Evolutionary conservation across 2,329 filamentous ascomycete species (phyloP).

Genomic region (Dactylonectria estremocensis): DNA sequence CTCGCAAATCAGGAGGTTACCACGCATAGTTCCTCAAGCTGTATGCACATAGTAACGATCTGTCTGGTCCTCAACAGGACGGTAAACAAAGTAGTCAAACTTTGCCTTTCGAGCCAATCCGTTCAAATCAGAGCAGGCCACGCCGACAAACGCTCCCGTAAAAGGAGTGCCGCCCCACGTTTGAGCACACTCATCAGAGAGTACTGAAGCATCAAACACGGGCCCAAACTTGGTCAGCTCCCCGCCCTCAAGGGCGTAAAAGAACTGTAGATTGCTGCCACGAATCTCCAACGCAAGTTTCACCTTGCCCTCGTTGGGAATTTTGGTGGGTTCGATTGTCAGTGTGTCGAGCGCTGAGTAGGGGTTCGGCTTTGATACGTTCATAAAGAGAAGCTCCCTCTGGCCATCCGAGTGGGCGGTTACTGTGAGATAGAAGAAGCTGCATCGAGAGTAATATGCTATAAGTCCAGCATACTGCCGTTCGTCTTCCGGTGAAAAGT

Average conservation of each 20-base stretch:
- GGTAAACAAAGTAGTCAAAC: conserved; percentile 69
- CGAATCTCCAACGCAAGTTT: conserved; percentile 66
- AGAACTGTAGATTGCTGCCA: conserved; percentile 69
- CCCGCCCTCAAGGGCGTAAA: conserved; percentile 65
- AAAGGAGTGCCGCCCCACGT: conserved; percentile 70
- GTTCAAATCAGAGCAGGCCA: conserved; percentile 70
- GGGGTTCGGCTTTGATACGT: conserved; percentile 69
- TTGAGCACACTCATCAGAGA: conserved; percentile 75
- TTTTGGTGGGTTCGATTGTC: conserved; percentile 59
- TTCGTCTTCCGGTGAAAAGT: conserved; percentile 70
- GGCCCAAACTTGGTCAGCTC: conserved; percentile 66
- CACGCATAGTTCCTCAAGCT: too few species aligned
- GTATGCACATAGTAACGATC: neutral
- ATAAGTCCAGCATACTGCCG: conserved; percentile 73
- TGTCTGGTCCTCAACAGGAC: conserved; percentile 60
- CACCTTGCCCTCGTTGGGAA: conserved; percentile 70
- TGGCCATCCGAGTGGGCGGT: conserved; percentile 69
- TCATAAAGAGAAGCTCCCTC: conserved; percentile 70
- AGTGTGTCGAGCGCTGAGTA: conserved; percentile 58
- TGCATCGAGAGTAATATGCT: conserved; percentile 75
- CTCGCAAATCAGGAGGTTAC: too few species aligned
- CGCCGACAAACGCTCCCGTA: conserved; percentile 72
- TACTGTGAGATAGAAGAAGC: conserved; percentile 75
- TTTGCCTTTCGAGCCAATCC: conserved; percentile 62
- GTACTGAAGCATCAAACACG: conserved; percentile 70